Evolutionary conservation across 176 grass and related monocot species (phyloP), one percentile per base, ranked within the genome.

Genomic region (Themeda triandra): DNA sequence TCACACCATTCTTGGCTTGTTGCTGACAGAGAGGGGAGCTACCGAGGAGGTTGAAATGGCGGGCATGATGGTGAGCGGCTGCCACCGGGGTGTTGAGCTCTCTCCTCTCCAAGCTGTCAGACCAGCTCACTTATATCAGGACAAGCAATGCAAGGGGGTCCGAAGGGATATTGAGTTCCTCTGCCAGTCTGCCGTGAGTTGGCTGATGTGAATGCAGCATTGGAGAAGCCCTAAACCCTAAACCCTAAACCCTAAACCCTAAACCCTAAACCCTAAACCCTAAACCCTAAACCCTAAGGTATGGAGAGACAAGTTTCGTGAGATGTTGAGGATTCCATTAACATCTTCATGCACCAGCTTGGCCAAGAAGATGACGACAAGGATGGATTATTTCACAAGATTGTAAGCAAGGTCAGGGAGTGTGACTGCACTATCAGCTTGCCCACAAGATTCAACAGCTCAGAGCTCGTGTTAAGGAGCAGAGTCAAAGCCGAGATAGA

Each of bases 321-420:
- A 80, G 77, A 8, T 80, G 77, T 80, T 2, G 60, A 80, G 17
- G 77, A 80, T 28, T 13, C 2, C 17, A 66, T 80, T 19, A 40
- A 66, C 27, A 13, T 46, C 28, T 80, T 80, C 77, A 80, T 80
- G 39, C 41, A 46, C 24, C 15, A 66, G 0, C 40, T 23, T 80
- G 18, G 8, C 17, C 1, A n/a, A 3, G 18, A 2, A 2, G 25
- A 1, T 0, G 40, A 66, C 33, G 27, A 39, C 62, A 30, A 31
- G 3, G 40, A 19, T 31, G 58, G 58, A 1, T n/a, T 80, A 3
- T 30, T 66, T 1, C 3, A 12, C 0, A 80, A 46, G 27, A 46
- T 4, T 2, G 4, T 10, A 6, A 4, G 60, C 15, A 41, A 32
- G 76, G 2, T 78, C 0, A 78, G 36, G 8, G 15, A 62, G 4